These are phyloP conservation scores for Trichoderma hamatum DNA, from an alignment of 2,329 filamentous ascomycete species.

Conservation along the genomic window DNA sequence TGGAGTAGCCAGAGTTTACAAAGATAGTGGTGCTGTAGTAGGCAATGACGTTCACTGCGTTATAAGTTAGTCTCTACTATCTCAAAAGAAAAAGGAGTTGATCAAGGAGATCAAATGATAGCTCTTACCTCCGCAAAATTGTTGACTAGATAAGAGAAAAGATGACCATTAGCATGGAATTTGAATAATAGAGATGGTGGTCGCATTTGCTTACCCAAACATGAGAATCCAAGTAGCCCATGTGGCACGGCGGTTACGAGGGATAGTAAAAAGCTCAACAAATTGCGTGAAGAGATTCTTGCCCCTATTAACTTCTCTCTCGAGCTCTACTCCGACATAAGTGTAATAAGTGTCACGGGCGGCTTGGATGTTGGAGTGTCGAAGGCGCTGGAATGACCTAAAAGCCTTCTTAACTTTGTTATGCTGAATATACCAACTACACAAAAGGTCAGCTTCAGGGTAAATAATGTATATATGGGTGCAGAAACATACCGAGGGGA, in stretches of 20 bases:
- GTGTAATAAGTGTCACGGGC: slow-evolving; percentile 63
- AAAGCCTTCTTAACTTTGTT: slow-evolving; percentile 55
- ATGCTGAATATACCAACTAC: slow-evolving; percentile 53
- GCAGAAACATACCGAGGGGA: slow-evolving; percentile 47
- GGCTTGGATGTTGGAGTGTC: slow-evolving; percentile 59
- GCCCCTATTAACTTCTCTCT: slow-evolving; percentile 37
- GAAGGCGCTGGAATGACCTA: slow-evolving; percentile 54
- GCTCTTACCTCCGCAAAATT: slow-evolving; percentile 35
- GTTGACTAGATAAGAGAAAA: slow-evolving; percentile 43
- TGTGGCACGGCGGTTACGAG: slow-evolving; percentile 60
- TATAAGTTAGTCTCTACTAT: not conserved
- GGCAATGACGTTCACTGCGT: slow-evolving; percentile 37
- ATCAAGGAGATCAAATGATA: not conserved
- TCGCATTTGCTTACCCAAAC: slow-evolving; percentile 40
- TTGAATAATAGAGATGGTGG: too few species aligned
- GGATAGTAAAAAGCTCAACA: slow-evolving; percentile 56
- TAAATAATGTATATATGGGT: not conserved
- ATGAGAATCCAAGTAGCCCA: slow-evolving; percentile 67
- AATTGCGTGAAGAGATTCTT: slow-evolving; percentile 53
- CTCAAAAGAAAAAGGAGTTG: not conserved
- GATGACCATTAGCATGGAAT: not conserved
- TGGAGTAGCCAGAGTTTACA: slow-evolving; percentile 34
- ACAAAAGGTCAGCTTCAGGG: slow-evolving; percentile 45
- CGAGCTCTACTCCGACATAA: slow-evolving; percentile 35
- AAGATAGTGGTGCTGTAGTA: slow-evolving; percentile 40